Evolutionary conservation across 2,329 filamentous ascomycete genomes (phyloP), one percentile per base, ranked within the genome.

Genomic region (Exophiala xenobiotica): DNA sequence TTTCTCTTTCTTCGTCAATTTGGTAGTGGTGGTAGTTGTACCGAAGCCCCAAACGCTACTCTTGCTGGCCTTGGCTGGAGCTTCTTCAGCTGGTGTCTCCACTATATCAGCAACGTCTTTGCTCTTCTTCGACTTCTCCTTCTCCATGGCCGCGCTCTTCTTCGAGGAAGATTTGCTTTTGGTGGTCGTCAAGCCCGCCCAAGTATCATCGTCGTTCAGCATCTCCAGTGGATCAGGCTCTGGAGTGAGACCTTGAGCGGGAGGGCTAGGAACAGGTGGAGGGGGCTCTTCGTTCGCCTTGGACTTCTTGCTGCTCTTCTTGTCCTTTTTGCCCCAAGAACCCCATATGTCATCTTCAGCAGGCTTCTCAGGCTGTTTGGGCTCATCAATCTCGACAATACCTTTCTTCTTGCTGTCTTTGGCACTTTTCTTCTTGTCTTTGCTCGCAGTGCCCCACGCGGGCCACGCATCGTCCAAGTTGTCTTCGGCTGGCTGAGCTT

Each of bases 381-480:
- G 48, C 24, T 52, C 57, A 16, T 48, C 46, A n/a, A 50, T 24
- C n/a, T 52, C 53, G 31, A 46, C n/a, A 22, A 54, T 35, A 63
- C 58, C 67, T 66, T 68, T 65, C 56, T 71, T 76, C 51, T 75
- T 71, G 41, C 70, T 71, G 35, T 72, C 65, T 58, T 71, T 72
- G 26, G 72, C 70, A 55, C 74, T 74, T 63, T 74, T 73, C 46
- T 71, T 75, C 61, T 75, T 75, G 60, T 74, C 76, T 60, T 75
- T 74, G 50, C 69, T 66, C 49, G 70, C 69, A 12, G 46, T 11
- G 16, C 44, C 44, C 23, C 35, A 49, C 3, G 35, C n/a, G 8
- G 11, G 20, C 46, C 46, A 49, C 19, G 22, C 41, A 20, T 49
- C 37, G 35, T 40, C 37, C 3, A 12, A 9, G 54, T 53, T n/a